These are phyloP conservation scores for Beauveria brongniartii DNA, from an alignment of 2,329 filamentous ascomycete species.

Conservation along the genomic window DNA sequence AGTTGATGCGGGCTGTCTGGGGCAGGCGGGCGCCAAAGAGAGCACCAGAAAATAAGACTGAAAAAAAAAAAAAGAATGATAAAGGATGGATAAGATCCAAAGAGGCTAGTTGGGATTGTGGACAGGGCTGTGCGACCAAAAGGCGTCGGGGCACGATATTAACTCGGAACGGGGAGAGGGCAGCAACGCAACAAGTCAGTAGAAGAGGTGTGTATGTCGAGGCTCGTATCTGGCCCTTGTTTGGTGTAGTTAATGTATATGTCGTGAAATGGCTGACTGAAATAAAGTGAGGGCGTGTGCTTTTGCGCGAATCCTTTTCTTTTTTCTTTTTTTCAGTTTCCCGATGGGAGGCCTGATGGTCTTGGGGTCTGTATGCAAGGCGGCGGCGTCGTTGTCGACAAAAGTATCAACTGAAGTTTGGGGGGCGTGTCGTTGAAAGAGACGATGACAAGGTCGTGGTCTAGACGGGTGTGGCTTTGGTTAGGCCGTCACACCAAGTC, in stretches of 20 bases:
- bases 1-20: too few species aligned
- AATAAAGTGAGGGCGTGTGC: background rate
- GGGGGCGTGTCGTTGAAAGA: background rate
- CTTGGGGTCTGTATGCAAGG: background rate
- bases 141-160: slow-evolving; percentile 13
- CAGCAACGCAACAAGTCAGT: background rate
- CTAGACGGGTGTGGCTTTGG: too few species aligned
- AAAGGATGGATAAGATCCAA: background rate
- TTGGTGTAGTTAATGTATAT: background rate
- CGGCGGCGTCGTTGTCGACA: background rate
- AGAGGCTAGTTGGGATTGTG: background rate
- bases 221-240: background rate
- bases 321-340: too few species aligned
- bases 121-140: slow-evolving; percentile 8
- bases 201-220: background rate
- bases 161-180: slow-evolving; percentile 11
- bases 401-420: too few species aligned
- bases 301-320: background rate
- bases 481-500: background rate
- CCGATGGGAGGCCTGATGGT: too few species aligned
- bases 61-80: background rate
- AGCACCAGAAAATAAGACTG: background rate
- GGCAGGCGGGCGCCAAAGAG: background rate
- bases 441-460: background rate
- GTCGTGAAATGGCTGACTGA: background rate